phyloP scores from a whole-genome alignment of 2,329 filamentous ascomycete species.

The Aplosporella prunicola region DNA sequence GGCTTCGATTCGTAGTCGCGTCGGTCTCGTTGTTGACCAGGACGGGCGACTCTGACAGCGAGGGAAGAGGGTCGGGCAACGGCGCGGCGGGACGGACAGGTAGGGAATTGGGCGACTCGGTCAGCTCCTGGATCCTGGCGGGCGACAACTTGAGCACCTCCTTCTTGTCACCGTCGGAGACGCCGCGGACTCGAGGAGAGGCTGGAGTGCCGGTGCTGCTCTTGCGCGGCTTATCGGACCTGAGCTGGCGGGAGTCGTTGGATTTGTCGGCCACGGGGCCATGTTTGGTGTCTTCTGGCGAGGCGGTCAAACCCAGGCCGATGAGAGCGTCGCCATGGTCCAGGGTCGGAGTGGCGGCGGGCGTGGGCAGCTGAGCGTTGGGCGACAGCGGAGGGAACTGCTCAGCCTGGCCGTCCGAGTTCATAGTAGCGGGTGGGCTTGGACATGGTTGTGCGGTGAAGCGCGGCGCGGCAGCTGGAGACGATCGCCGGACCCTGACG shows the following conservation, averaged over 20 bases:
- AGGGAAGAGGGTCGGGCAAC: slow-evolving; percentile 24
- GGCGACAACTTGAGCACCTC: slow-evolving; percentile 45
- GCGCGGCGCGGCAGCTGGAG: slow-evolving; percentile 1
- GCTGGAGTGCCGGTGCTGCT: slow-evolving; percentile 3
- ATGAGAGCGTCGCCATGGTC: neutral
- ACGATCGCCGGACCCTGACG: no score
- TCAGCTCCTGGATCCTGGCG: slow-evolving; percentile 46
- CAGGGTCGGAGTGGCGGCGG: slow-evolving; percentile 11
- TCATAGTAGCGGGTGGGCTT: neutral
- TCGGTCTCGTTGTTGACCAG: slow-evolving; percentile 2
- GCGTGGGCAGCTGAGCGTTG: slow-evolving; percentile 22
- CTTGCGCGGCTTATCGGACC: slow-evolving; percentile 1
- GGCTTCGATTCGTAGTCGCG: neutral
- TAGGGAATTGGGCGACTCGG: slow-evolving; percentile 45
- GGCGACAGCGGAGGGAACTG: slow-evolving; percentile 6
- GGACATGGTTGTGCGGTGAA: neutral
- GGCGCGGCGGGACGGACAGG: slow-evolving; percentile 36
- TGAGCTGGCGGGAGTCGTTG: neutral
- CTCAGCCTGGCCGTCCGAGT: slow-evolving; percentile 16
- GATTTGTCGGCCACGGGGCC: slow-evolving; percentile 1
- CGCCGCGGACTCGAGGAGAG: neutral
- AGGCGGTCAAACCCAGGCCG: neutral
- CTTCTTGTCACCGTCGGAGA: slow-evolving; percentile 15
- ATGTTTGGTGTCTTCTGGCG: neutral
- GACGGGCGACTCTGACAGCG: slow-evolving; percentile 5